Evolutionary conservation across 1,284 basidiomycete genomes (phyloP).

Genomic region (Cutaneotrichosporon mucoides): DNA sequence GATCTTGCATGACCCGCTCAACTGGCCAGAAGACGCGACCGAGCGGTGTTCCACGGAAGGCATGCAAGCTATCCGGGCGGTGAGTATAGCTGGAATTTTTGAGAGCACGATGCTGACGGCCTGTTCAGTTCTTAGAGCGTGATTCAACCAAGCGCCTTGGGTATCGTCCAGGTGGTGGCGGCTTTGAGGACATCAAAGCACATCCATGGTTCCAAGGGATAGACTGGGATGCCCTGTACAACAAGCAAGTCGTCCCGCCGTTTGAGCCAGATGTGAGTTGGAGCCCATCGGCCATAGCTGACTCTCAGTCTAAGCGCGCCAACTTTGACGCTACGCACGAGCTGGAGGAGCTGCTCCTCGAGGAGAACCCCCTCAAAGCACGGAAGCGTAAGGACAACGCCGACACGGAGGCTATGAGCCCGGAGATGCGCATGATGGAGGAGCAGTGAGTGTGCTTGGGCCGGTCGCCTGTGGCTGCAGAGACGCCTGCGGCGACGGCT

Average conservation of each 20-base stretch:
- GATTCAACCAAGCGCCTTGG: constrained; percentile 77
- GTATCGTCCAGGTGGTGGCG: constrained; percentile 72
- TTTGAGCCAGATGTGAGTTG: constrained; percentile 74
- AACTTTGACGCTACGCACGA: constrained; percentile 99
- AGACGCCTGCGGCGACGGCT: too few relatives aligned
- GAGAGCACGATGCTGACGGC: not conserved
- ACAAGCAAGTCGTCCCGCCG: constrained; percentile 73
- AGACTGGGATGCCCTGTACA: constrained; percentile 80
- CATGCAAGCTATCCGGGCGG: constrained; percentile 45
- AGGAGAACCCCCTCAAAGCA: constrained; percentile 96
- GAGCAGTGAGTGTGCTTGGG: constrained; percentile 67
- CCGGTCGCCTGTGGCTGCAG: too few relatives aligned
- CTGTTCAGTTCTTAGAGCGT: constrained; percentile 70
- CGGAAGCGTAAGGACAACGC: constrained; percentile 85
- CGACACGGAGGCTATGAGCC: constrained; percentile 74
- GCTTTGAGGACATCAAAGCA: constrained; percentile 67
- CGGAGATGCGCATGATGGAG: constrained; percentile 95
- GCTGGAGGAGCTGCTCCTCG: constrained; percentile 87
- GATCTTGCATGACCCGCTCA: constrained; percentile 59
- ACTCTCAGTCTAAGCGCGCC: constrained; percentile 79
- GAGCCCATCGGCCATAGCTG: not conserved
- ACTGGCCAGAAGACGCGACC: constrained; percentile 48
- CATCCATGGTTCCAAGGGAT: constrained; percentile 84
- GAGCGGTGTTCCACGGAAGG: constrained; percentile 43
- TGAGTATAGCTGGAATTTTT: constrained; percentile 19